Percentiles rank a stretch among this genome's conserved stretches.
Evolutionary conservation across 179 eudicot genomes (phyloP).

Genomic region (Vitellaria paradoxa): DNA sequence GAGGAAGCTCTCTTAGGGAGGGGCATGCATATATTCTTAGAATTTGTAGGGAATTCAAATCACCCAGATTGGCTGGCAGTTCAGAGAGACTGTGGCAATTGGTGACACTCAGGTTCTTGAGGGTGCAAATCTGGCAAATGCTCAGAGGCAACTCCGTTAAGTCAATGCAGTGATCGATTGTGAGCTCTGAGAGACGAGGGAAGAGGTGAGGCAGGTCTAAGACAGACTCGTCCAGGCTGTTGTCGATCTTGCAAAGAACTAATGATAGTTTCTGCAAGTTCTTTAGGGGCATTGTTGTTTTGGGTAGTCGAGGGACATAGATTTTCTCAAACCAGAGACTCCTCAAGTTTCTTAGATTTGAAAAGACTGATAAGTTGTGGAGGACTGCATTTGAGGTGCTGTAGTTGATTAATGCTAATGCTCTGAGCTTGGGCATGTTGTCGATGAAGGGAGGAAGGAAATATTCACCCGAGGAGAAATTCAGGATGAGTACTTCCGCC

Average conservation of each 20-base stretch:
- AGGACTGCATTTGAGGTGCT: conserved; percentile 51
- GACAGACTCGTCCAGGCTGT: conserved; percentile 30
- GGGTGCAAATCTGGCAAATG: conserved; percentile 47
- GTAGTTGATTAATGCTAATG: conserved; percentile 57
- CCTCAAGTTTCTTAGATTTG: conserved; percentile 44
- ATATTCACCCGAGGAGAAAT: conserved; percentile 55
- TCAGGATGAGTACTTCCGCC: conserved; percentile 79
- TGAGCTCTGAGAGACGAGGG: conserved; percentile 74
- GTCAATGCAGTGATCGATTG: conserved; percentile 78
- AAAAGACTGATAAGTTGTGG: conserved; percentile 51
- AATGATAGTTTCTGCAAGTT: conserved; percentile 59
- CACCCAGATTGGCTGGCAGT: conserved; percentile 67
- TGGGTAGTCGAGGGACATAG: conserved; percentile 50
- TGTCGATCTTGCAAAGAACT: conserved; percentile 59
- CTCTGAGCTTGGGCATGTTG: conserved; percentile 72
- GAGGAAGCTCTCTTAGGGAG: conserved; percentile 50
- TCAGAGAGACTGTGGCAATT: conserved; percentile 67
- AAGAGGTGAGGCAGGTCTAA: conserved; percentile 53
- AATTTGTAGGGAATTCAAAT: conserved; percentile 43
- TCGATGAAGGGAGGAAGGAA: conserved; percentile 73
- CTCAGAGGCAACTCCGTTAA: conserved; percentile 47
- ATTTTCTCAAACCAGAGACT: conserved; percentile 87
- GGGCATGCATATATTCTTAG: conserved; percentile 77
- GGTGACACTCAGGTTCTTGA: conserved; percentile 66
- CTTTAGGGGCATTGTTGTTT: conserved; percentile 39